phyloP scores from a whole-genome alignment of 495 filamentous ascomycete species.

The Podospora conica region DNA sequence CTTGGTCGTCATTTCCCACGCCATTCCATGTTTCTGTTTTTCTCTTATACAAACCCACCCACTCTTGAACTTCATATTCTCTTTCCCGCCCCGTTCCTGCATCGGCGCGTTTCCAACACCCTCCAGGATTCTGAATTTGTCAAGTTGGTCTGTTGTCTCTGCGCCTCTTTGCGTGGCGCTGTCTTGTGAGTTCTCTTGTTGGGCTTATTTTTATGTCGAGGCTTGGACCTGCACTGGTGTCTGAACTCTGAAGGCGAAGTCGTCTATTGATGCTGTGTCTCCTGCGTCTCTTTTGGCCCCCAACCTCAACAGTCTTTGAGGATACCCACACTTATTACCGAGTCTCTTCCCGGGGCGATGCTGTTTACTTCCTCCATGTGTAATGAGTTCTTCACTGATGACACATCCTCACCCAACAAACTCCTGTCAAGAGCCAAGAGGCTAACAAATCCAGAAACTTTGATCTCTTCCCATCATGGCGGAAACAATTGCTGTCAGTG shows the following conservation, averaged over 20 bases:
- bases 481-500: background rate
- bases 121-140: background rate
- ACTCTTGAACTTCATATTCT: background rate
- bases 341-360: background rate
- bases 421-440: background rate
- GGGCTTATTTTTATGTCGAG: background rate
- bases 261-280: background rate
- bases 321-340: background rate
- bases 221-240: too few species aligned
- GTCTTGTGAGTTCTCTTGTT: background rate
- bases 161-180: background rate
- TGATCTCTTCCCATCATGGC: background rate
- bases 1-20: background rate
- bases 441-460: background rate
- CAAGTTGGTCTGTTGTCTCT: background rate
- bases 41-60: background rate
- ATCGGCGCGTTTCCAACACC: background rate
- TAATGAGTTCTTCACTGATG: background rate
- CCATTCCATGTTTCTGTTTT: background rate
- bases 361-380: background rate
- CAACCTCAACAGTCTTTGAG: background rate
- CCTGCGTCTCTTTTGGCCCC: background rate
- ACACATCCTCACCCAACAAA: background rate
- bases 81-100: background rate
- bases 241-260: background rate